Percentiles rank a stretch among this genome's conserved stretches.
These are phyloP conservation scores for Parachaetomium inaequale DNA, from an alignment of 495 filamentous ascomycete genomes.

Conservation along the genomic window DNA sequence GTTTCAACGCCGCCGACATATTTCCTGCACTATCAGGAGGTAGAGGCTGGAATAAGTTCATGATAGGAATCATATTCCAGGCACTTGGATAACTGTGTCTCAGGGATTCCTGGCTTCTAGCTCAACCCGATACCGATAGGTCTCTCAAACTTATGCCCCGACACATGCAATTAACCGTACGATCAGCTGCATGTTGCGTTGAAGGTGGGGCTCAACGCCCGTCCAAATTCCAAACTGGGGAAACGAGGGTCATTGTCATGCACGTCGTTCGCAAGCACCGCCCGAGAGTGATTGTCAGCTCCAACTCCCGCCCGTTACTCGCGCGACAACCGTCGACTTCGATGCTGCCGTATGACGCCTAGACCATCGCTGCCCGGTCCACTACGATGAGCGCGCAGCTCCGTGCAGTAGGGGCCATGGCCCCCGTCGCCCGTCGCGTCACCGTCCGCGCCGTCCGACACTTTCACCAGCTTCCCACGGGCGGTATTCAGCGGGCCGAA, in stretches of 20 bases:
- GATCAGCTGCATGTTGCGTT: background rate
- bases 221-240: background rate
- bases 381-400: slow-evolving; percentile 82
- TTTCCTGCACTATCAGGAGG: too few relatives aligned
- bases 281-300: background rate
- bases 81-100: too few relatives aligned
- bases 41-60: too few relatives aligned
- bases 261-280: background rate
- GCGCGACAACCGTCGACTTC: background rate
- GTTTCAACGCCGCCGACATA: too few relatives aligned
- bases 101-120: too few relatives aligned
- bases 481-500: slow-evolving; percentile 67
- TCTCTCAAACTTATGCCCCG: too few relatives aligned
- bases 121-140: too few relatives aligned
- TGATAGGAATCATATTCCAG: too few relatives aligned
- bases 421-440: slow-evolving; percentile 57
- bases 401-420: slow-evolving; percentile 63
- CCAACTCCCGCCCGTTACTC: background rate
- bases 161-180: background rate
- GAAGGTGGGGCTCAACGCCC: background rate
- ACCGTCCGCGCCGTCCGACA: slow-evolving; percentile 59
- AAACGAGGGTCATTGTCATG: background rate
- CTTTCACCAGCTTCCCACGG: slow-evolving; percentile 60
- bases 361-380: slow-evolving; percentile 13
- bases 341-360: slow-evolving; percentile 23